Evolutionary conservation across 768 basidiomycete species (phyloP).

Genomic region (Boletellus ananiceps): DNA sequence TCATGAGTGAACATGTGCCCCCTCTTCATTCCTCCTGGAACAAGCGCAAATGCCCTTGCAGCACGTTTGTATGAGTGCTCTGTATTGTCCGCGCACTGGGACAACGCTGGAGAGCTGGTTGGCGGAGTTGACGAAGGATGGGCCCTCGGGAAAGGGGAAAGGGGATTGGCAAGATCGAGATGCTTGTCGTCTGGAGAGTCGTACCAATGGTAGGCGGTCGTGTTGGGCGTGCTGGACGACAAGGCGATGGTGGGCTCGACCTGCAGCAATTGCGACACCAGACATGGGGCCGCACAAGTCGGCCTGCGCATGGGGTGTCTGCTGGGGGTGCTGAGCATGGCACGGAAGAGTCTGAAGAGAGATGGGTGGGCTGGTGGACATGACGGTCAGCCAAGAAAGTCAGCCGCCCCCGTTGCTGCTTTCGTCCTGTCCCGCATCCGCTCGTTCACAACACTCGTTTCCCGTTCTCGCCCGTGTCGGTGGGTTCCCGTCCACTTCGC

Average conservation of each 20-base stretch:
- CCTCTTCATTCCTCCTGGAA: slow-evolving; percentile 12
- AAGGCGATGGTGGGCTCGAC: neutral
- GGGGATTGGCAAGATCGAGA: neutral
- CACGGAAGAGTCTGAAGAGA: neutral
- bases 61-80: slow-evolving; percentile 17
- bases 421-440: neutral
- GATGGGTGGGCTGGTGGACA: neutral
- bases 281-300: neutral
- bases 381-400: slow-evolving; percentile 5
- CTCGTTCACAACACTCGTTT: slow-evolving; percentile 7
- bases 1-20: slow-evolving; percentile 14
- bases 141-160: neutral
- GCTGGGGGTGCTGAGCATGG: no score
- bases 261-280: slow-evolving; percentile 6
- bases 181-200: neutral
- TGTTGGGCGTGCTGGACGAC: neutral
- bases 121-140: slow-evolving; percentile 14
- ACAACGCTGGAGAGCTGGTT: slow-evolving; percentile 13
- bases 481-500: slow-evolving; percentile 11
- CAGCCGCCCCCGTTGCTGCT: slow-evolving; percentile 11
- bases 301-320: no score
- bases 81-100: neutral
- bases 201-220: neutral
- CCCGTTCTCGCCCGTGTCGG: slow-evolving; percentile 3
- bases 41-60: slow-evolving; percentile 13